These are phyloP conservation scores for Ogataea kodamae DNA, from an alignment of 805 yeast species.

Conservation along the genomic window DNA sequence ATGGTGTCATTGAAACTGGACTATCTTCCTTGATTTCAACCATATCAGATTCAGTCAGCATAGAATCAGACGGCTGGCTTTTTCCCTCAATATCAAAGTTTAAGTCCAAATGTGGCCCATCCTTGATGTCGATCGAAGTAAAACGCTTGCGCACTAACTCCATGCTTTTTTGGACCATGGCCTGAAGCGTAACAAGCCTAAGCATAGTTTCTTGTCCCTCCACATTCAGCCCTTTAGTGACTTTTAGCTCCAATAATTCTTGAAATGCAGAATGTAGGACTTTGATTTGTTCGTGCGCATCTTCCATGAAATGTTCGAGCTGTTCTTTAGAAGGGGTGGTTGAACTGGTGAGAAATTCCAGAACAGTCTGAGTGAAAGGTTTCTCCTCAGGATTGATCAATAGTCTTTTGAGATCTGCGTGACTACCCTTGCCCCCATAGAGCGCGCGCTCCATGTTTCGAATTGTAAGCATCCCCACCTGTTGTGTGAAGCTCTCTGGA, in stretches of 20 bases:
- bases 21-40: constrained; percentile 16
- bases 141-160: constrained; percentile 27
- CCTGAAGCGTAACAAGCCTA: constrained; percentile 64
- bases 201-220: constrained; percentile 76
- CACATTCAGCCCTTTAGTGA: constrained; percentile 49
- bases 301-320: constrained; percentile 32
- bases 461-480: constrained; percentile 76
- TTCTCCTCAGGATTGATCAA: constrained; percentile 5
- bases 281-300: constrained; percentile 38
- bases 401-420: constrained; percentile 1
- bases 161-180: constrained; percentile 59
- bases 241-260: constrained; percentile 56
- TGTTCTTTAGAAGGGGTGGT: constrained; percentile 16
- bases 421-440: constrained; percentile 24
- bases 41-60: constrained; percentile 10
- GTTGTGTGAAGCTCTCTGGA: constrained; percentile 61
- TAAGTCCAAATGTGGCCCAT: background rate
- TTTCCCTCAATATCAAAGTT: constrained; percentile 12
- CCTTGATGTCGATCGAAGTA: constrained; percentile 5
- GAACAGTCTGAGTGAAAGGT: constrained; percentile 24
- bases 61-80: constrained; percentile 2
- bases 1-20: constrained; percentile 4
- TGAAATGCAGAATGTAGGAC: constrained; percentile 49
- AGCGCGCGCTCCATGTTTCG: constrained; percentile 69
- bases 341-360: constrained; percentile 19